Evolutionary conservation across 2,329 filamentous ascomycete genomes (phyloP), one percentile per base, ranked within the genome.

Genomic region (Neonectria sp.): DNA sequence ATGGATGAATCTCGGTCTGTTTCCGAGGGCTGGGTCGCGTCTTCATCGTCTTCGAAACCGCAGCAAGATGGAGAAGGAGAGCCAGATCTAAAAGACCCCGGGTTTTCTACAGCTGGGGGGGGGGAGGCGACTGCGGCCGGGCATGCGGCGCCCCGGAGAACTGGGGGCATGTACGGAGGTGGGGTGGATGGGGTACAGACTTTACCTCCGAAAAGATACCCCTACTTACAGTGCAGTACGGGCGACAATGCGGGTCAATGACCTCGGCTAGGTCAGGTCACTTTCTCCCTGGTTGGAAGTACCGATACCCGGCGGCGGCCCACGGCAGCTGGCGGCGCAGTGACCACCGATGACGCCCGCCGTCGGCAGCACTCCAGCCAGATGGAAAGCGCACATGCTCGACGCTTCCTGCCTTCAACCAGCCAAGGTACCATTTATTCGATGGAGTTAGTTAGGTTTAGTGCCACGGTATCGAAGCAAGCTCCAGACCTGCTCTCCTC

Each of bases 1-100:
- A 45, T 45, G 25, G n/a, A 35, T 27, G 51, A 45, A 43, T 27
- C 56, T 65, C 62, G 62, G 62, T 65, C 49, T 57, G 43, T 65
- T 65, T 65, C 62, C 62, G 62, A 65, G 27, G 43, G 13, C 25
- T 29, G 29, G 25, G 49, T 43, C 49, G 24, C 17, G 43, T 55
- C 37, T 48, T 45, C 21, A 40, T 24, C 40, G 62, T 35, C 48
- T 40, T 55, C 31, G 45, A 48, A 40, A 58, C 51, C 9, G 12
- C 51, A 25, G n/a, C 40, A 15, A 33, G 37, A 40, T n/a, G 37
- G n/a, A 37, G 51, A n/a, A 8, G 13, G 11, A 29, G 29, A 53
- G 9, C 29, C 48, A 51, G 27, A 31, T n/a, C 27, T 8, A 33
- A 21, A 21, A 21, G 12, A 2, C 25, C 43, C 29, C 27, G 25